Conservation (phyloP, 2,329 filamentous ascomycete species). For the Scorias spongiosa region DNA sequence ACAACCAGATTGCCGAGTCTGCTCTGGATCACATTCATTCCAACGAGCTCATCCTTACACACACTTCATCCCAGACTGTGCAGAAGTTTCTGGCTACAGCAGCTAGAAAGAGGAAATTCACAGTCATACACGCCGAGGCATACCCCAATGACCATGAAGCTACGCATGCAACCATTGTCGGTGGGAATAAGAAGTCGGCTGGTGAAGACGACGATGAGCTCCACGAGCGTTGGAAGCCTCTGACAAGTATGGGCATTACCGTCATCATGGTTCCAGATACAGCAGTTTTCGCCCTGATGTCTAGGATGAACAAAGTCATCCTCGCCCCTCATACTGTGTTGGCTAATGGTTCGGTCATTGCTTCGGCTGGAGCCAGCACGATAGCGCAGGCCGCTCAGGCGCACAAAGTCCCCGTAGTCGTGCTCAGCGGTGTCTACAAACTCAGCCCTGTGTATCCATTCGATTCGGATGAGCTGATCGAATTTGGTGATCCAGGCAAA, state of each 20-base stretch:
- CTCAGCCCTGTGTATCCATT: constrained; percentile 81
- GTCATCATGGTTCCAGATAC: constrained; percentile 75
- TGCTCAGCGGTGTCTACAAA: constrained; percentile 84
- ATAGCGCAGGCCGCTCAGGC: constrained; percentile 75
- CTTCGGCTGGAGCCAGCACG: constrained; percentile 66
- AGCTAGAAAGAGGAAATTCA: constrained; percentile 80
- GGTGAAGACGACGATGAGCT: constrained; percentile 31
- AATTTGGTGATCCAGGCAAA: constrained; percentile 68
- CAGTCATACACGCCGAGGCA: constrained; percentile 66
- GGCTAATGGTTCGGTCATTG: constrained; percentile 73
- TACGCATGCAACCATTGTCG: constrained; percentile 45
- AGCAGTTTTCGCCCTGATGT: constrained; percentile 85
- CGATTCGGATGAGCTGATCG: constrained; percentile 65
- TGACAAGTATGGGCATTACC: constrained; percentile 61
- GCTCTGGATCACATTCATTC: constrained; percentile 86
- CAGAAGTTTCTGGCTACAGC: constrained; percentile 82
- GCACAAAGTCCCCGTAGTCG: constrained; percentile 71
- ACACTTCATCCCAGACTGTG: constrained; percentile 72
- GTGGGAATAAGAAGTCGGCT: constrained; percentile 32
- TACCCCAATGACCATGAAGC: constrained; percentile 53
- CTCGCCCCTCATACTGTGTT: constrained; percentile 76
- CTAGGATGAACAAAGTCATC: constrained; percentile 87
- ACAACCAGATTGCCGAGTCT: constrained; percentile 80
- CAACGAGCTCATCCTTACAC: constrained; percentile 80
- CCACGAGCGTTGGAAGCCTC: constrained; percentile 53